These are phyloP conservation scores for Acanthamoeba polyphaga DNA, from an alignment of 208 protist genomes.

Conservation along the genomic window DNA sequence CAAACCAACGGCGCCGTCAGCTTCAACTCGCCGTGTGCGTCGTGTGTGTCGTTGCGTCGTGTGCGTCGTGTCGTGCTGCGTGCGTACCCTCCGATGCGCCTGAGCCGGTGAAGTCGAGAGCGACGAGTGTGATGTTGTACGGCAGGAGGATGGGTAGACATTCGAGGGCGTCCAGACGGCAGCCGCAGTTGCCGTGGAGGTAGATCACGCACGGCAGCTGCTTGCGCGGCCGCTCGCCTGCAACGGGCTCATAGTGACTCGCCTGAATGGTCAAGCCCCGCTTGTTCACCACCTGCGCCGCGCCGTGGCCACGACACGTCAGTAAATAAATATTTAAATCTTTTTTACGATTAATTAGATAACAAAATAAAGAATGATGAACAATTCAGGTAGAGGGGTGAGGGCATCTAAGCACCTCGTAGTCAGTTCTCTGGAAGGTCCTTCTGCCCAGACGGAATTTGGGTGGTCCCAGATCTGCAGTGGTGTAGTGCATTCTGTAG, in stretches of 20 bases:
- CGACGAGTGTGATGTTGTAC: conserved; percentile 93
- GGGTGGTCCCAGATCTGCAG: conserved; percentile 19
- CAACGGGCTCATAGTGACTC: conserved; percentile 61
- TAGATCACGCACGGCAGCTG: conserved; percentile 67
- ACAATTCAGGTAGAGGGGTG: too few relatives aligned
- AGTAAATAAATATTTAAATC: too few relatives aligned
- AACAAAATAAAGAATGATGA: not conserved
- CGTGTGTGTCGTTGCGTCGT: not conserved
- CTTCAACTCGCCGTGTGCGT: not conserved
- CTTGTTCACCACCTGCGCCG: conserved; percentile 28
- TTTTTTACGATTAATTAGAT: not conserved
- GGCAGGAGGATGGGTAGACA: conserved; percentile 88
- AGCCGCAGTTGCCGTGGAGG: conserved; percentile 86
- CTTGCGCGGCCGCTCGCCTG: conserved; percentile 28
- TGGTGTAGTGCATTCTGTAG: conserved; percentile 24
- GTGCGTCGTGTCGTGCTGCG: not conserved
- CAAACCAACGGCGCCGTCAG: conserved; percentile 25
- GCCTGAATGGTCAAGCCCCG: conserved; percentile 2
- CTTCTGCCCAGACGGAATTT: conserved; percentile 13
- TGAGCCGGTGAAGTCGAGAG: conserved; percentile 95
- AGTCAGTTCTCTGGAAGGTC: conserved; percentile 36
- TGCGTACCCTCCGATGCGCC: conserved; percentile 90
- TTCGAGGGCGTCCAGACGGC: conserved; percentile 84
- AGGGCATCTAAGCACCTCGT: too few relatives aligned
- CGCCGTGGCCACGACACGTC: not conserved